A percentile compares a stretch with the other conserved stretches of the same genome.
phyloP scores from a whole-genome alignment of 345 rosid genomes.

The Eucalyptus regnans region DNA sequence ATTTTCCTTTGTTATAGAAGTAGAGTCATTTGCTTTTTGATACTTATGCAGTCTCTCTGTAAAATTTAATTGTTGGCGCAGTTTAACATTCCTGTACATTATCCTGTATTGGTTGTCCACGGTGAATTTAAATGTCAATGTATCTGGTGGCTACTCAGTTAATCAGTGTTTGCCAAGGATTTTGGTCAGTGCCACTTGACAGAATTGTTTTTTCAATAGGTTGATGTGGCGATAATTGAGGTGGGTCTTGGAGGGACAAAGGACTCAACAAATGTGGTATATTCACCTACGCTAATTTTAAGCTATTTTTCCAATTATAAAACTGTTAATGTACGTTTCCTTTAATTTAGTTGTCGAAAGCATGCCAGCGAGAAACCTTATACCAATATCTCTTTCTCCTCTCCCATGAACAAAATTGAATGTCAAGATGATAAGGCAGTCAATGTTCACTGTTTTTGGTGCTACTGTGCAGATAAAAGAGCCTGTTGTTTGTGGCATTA shows the following conservation, averaged over 20 bases:
- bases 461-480: conserved; percentile 51
- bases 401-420: background rate
- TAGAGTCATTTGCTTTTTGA: background rate
- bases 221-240: conserved; percentile 84
- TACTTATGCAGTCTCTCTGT: background rate
- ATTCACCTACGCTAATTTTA: background rate
- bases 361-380: background rate
- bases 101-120: background rate
- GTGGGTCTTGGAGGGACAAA: conserved; percentile 73
- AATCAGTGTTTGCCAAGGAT: background rate
- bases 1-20: background rate
- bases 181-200: background rate
- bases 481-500: conserved; percentile 79
- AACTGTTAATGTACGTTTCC: background rate
- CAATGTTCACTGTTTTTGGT: background rate
- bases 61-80: background rate
- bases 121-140: background rate
- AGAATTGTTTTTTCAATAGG: conserved; percentile 17
- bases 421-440: background rate
- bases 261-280: conserved; percentile 86
- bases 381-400: background rate
- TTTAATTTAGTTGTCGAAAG: background rate
- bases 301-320: background rate
- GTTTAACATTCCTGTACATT: background rate
- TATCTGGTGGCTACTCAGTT: background rate